Conservation (phyloP, 2,329 filamentous ascomycete species). For the Trichoderma oligosporum region DNA sequence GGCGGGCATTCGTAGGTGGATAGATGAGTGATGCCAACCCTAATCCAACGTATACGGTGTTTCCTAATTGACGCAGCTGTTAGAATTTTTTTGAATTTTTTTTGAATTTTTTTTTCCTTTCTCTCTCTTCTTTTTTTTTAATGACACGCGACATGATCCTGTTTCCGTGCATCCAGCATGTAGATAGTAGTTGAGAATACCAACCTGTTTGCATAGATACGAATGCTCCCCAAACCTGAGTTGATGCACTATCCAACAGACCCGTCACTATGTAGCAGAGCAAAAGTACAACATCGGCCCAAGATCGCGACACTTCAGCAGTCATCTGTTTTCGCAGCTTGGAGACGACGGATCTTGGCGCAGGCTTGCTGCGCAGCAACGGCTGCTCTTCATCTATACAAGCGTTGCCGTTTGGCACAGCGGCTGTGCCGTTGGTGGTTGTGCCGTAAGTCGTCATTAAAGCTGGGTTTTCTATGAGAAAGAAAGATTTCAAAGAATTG, state of each 20-base stretch:
- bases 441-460: slow-evolving; percentile 17
- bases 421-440: slow-evolving; percentile 22
- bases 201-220: slow-evolving; percentile 78
- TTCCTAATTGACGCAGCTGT: slow-evolving; percentile 43
- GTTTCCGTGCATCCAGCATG: not conserved
- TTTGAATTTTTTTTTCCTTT: not conserved
- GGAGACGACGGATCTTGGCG: slow-evolving; percentile 22
- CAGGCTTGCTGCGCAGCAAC: slow-evolving; percentile 30
- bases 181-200: slow-evolving; percentile 23
- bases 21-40: slow-evolving; percentile 57
- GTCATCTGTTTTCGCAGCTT: slow-evolving; percentile 36
- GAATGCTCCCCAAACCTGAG: slow-evolving; percentile 75
- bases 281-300: slow-evolving; percentile 66
- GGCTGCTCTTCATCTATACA: slow-evolving; percentile 33
- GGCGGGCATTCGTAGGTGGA: slow-evolving; percentile 28
- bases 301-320: slow-evolving; percentile 53
- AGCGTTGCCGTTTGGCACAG: slow-evolving; percentile 19
- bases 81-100: not conserved
- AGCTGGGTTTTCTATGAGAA: not conserved
- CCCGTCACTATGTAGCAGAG: slow-evolving; percentile 74
- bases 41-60: slow-evolving; percentile 75
- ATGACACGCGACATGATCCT: not conserved
- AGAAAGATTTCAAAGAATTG: not conserved
- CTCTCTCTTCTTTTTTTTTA: not conserved
- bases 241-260: slow-evolving; percentile 70